phyloP scores from a whole-genome alignment of 306 rosid genomes.

The Carpinus fangiana region DNA sequence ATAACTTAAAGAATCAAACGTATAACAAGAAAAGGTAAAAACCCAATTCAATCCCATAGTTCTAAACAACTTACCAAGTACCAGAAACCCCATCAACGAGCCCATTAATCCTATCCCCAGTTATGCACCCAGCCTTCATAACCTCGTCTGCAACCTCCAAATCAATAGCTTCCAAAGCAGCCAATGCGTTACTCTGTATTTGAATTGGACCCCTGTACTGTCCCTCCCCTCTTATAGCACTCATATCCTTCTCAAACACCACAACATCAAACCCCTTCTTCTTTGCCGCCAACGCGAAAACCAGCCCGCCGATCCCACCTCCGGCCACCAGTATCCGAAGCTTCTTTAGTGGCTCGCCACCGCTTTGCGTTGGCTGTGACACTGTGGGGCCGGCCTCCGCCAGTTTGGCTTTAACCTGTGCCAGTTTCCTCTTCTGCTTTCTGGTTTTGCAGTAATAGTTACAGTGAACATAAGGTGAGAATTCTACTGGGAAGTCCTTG shows the following conservation, averaged over 20 bases:
- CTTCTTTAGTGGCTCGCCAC: slow-evolving; percentile 45
- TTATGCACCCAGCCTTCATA: slow-evolving; percentile 81
- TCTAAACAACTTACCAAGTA: slow-evolving; percentile 54
- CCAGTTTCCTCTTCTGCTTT: slow-evolving; percentile 37
- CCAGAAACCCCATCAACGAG: slow-evolving; percentile 96
- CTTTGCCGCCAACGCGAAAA: slow-evolving; percentile 92
- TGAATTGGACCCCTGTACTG: slow-evolving; percentile 98
- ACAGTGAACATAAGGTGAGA: slow-evolving; percentile 30
- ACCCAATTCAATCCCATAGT: neutral
- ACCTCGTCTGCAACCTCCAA: slow-evolving; percentile 88
- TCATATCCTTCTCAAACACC: slow-evolving; percentile 93
- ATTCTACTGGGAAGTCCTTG: slow-evolving; percentile 40
- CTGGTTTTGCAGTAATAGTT: slow-evolving; percentile 32
- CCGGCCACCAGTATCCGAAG: slow-evolving; percentile 79
- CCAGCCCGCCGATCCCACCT: slow-evolving; percentile 96
- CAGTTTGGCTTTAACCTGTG: slow-evolving; percentile 43
- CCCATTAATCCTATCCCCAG: slow-evolving; percentile 94
- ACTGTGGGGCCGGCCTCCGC: slow-evolving; percentile 36
- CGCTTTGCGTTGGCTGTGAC: slow-evolving; percentile 23
- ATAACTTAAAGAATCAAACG: neutral
- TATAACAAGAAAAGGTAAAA: neutral
- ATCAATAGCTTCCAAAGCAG: slow-evolving; percentile 96
- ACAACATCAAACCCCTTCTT: slow-evolving; percentile 89
- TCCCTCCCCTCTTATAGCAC: slow-evolving; percentile 96
- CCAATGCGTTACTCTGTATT: slow-evolving; percentile 96